Percentiles rank a stretch among this genome's conserved stretches.
Conservation (phyloP, 345 rosid genomes). For the Heritiera littoralis region DNA sequence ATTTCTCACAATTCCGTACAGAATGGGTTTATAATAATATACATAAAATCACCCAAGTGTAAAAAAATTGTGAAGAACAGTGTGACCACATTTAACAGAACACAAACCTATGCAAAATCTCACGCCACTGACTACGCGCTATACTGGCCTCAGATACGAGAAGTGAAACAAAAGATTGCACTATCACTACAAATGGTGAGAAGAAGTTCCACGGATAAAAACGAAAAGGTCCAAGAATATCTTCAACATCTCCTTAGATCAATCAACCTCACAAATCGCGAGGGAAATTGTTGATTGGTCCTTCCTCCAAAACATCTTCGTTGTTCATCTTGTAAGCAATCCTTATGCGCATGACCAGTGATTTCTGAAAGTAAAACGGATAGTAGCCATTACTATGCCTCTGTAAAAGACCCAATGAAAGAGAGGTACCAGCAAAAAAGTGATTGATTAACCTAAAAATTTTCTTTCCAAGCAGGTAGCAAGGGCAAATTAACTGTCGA, state of each 20-base stretch:
- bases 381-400: not conserved
- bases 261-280: conserved; percentile 59
- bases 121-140: conserved; percentile 28
- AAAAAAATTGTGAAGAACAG: conserved; percentile 17
- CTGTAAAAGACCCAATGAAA: not conserved
- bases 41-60: conserved; percentile 43
- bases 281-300: conserved; percentile 89
- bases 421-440: not conserved
- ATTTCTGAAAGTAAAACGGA: conserved; percentile 59
- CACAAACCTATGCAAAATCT: conserved; percentile 30
- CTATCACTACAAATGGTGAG: conserved; percentile 36
- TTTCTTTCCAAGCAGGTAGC: not conserved
- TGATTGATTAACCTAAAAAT: no score
- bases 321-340: conserved; percentile 77
- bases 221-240: conserved; percentile 15
- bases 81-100: conserved; percentile 25
- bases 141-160: conserved; percentile 1
- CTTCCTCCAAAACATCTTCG: conserved; percentile 87
- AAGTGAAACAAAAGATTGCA: conserved; percentile 28
- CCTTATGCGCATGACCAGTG: conserved; percentile 89
- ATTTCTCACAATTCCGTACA: conserved; percentile 40
- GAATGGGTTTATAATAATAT: conserved; percentile 42
- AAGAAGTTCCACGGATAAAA: conserved; percentile 23
- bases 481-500: not conserved
- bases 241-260: conserved; percentile 10